These are phyloP conservation scores for Claviceps monticola DNA, from an alignment of 2,329 filamentous ascomycete species.

Conservation along the genomic window DNA sequence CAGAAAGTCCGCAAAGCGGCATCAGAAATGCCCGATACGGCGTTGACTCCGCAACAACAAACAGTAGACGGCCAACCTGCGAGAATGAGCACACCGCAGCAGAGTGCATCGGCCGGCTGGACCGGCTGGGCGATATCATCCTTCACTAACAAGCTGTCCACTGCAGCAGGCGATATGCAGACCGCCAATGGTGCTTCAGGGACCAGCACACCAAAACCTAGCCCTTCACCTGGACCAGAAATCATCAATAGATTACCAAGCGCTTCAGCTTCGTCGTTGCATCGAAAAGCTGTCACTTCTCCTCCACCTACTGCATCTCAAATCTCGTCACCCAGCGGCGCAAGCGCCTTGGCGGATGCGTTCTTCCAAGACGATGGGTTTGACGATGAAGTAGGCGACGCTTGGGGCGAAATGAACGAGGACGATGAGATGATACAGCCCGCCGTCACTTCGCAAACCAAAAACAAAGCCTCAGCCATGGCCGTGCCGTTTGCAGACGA, in stretches of 20 bases:
- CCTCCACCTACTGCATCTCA: slow-evolving; percentile 32
- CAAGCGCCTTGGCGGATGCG: slow-evolving; percentile 29
- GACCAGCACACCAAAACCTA: slow-evolving; percentile 26
- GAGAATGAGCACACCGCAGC: slow-evolving; percentile 67
- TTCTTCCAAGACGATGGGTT: slow-evolving; percentile 43
- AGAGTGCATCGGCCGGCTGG: slow-evolving; percentile 48
- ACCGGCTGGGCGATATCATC: slow-evolving; percentile 97
- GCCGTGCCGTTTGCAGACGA: slow-evolving; percentile 60
- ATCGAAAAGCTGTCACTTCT: slow-evolving; percentile 45
- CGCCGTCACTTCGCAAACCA: slow-evolving; percentile 11
- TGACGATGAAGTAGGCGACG: slow-evolving; percentile 48
- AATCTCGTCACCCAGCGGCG: slow-evolving; percentile 31
- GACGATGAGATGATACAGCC: slow-evolving; percentile 30
- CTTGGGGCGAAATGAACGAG: slow-evolving; percentile 62
- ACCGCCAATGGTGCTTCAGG: slow-evolving; percentile 30
- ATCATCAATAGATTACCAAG: slow-evolving; percentile 23
- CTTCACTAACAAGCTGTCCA: slow-evolving; percentile 85
- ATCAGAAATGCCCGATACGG: slow-evolving; percentile 65
- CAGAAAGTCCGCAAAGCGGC: slow-evolving; percentile 69
- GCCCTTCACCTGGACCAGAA: slow-evolving; percentile 26
- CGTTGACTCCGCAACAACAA: slow-evolving; percentile 52
- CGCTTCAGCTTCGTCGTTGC: slow-evolving; percentile 43
- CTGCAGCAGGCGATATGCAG: slow-evolving; percentile 78
- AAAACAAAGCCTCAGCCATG: slow-evolving; percentile 18
- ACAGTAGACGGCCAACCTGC: slow-evolving; percentile 41